Evolutionary conservation across 495 filamentous ascomycete species (phyloP).

Genomic region (Geopyxis carbonaria): DNA sequence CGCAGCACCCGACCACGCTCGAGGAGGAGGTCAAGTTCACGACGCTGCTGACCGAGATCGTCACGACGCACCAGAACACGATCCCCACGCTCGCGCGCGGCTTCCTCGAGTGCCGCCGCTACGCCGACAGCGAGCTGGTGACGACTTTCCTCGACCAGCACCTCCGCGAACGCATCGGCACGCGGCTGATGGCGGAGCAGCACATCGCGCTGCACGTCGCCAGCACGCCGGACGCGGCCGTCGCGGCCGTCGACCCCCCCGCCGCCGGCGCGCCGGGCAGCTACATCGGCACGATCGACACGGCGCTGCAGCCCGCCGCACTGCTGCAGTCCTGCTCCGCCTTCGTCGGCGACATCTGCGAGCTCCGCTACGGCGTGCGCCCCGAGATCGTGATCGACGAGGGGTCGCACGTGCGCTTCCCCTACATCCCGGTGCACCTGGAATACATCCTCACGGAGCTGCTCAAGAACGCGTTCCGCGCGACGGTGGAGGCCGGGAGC

Average conservation of each 20-base stretch:
- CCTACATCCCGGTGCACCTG: conserved; percentile 83
- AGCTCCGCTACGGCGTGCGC: conserved; percentile 83
- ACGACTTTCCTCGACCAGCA: conserved; percentile 88
- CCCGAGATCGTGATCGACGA: conserved; percentile 69
- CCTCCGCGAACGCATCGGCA: conserved; percentile 83
- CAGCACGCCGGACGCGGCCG: conserved; percentile 26
- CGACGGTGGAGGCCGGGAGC: conserved; percentile 65
- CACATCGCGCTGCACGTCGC: conserved; percentile 87
- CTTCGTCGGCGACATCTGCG: conserved; percentile 89
- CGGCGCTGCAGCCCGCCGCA: conserved; percentile 60
- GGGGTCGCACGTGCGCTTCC: conserved; percentile 61
- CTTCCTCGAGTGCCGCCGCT: conserved; percentile 78
- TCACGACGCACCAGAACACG: conserved; percentile 82
- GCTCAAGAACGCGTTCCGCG: conserved; percentile 90
- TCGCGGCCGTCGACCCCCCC: conserved; percentile 7
- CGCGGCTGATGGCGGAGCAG: conserved; percentile 85
- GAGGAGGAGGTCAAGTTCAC: conserved; percentile 85
- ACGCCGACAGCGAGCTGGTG: conserved; percentile 62
- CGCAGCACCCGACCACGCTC: conserved; percentile 56
- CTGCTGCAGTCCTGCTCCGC: conserved; percentile 67
- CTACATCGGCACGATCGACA: conserved; percentile 96
- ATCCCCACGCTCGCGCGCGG: conserved; percentile 83
- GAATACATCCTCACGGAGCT: conserved; percentile 96
- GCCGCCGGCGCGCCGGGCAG: conserved; percentile 38
- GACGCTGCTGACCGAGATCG: conserved; percentile 77